Conservation (phyloP, 441 rosid species). For the Viola pubescens region DNA sequence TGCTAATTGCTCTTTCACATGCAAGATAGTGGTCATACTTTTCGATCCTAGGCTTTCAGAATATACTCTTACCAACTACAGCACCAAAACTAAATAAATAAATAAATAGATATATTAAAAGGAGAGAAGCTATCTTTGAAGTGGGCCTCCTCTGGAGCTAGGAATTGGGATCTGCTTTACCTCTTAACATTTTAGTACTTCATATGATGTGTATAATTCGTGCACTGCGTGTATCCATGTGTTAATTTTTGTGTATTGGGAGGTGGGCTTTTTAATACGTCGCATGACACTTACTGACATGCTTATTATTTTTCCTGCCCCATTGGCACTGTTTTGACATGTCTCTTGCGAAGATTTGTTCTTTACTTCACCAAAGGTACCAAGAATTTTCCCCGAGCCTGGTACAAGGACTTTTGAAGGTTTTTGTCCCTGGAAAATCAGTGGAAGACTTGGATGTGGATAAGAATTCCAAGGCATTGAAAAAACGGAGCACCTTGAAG, state of each 20-base stretch:
- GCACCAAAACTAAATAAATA: too few species aligned
- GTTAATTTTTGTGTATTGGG: neutral
- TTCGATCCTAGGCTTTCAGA: too few species aligned
- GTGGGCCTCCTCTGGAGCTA: too few species aligned
- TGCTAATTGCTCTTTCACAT: too few species aligned
- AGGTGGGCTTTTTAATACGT: neutral
- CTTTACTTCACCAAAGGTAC: constrained; percentile 96
- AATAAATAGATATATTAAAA: too few species aligned
- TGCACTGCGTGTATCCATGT: too few species aligned
- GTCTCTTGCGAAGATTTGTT: constrained; percentile 61
- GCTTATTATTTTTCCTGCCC: constrained; percentile 7
- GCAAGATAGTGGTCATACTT: too few species aligned
- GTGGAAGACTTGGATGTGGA: constrained; percentile 80
- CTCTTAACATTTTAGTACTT: too few species aligned
- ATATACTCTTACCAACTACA: too few species aligned
- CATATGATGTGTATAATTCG: too few species aligned
- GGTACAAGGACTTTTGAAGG: constrained; percentile 78
- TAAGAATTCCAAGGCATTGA: constrained; percentile 82
- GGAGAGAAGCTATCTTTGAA: too few species aligned
- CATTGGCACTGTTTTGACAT: constrained; percentile 22
- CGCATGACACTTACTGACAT: neutral
- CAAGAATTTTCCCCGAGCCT: constrained; percentile 86
- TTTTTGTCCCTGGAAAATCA: constrained; percentile 92
- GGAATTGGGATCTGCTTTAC: too few species aligned
- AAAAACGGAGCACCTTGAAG: constrained; percentile 84